Percentiles rank a stretch among this genome's conserved stretches.
These are phyloP conservation scores for Hypoxylon sp. DNA, from an alignment of 2,329 filamentous ascomycete genomes.

Conservation along the genomic window DNA sequence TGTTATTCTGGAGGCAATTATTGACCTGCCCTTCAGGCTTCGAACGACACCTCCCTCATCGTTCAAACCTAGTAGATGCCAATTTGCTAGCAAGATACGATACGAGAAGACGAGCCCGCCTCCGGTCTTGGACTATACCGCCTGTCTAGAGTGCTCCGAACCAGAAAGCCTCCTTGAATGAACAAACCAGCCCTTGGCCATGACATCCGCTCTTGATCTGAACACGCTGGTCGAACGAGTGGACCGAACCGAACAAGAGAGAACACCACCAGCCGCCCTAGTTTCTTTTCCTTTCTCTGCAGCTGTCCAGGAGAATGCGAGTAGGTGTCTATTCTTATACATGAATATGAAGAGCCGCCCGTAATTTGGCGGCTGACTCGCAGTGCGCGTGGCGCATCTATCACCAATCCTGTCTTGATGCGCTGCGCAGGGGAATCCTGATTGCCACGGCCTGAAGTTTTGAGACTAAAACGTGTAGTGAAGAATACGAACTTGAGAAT, in stretches of 20 bases:
- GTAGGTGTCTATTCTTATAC: constrained; percentile 47
- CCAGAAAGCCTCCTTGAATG: constrained; percentile 24
- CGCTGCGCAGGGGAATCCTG: constrained; percentile 47
- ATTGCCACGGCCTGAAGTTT: constrained; percentile 35
- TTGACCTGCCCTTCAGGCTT: constrained; percentile 18
- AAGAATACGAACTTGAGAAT: constrained; percentile 38
- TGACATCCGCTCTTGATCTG: constrained; percentile 29
- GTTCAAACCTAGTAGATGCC: constrained; percentile 25
- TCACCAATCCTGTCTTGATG: constrained; percentile 48
- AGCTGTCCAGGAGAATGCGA: constrained; percentile 44
- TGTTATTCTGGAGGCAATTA: constrained; percentile 31
- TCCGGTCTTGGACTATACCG: constrained; percentile 20
- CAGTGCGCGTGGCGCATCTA: constrained; percentile 49
- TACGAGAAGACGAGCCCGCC: constrained; percentile 16
- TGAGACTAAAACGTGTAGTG: constrained; percentile 36
- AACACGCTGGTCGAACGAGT: constrained; percentile 34
- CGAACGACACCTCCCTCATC: constrained; percentile 13
- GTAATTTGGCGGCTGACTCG: constrained; percentile 42
- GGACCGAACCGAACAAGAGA: constrained; percentile 26
- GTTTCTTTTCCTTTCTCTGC: constrained; percentile 40
- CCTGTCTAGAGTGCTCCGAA: constrained; percentile 32
- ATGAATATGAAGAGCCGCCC: constrained; percentile 44
- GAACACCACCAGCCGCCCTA: constrained; percentile 26
- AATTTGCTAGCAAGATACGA: constrained; percentile 13
- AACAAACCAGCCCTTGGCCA: constrained; percentile 29